Conservation (phyloP, 805 yeast genomes). For the Jamesozyma piceae region DNA sequence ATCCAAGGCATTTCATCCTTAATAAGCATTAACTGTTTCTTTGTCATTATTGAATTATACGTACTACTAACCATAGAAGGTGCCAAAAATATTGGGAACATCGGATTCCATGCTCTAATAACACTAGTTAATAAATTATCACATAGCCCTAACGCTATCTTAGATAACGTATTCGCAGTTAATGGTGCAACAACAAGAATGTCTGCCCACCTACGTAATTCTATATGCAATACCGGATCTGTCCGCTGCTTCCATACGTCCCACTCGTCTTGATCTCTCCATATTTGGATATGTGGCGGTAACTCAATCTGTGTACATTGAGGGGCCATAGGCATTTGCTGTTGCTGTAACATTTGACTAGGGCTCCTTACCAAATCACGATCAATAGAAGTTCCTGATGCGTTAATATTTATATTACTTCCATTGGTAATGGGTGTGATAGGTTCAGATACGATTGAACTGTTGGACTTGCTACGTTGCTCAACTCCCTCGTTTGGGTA, state of each 20-base stretch:
- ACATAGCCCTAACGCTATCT: constrained; percentile 81
- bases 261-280: constrained; percentile 97
- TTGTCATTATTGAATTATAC: constrained; percentile 80
- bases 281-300: constrained; percentile 64
- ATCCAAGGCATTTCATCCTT: constrained; percentile 91
- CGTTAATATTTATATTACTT: not conserved
- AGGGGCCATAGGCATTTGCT: constrained; percentile 7
- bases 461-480: not conserved
- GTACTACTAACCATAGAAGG: constrained; percentile 93
- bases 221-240: constrained; percentile 92
- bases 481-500: not conserved
- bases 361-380: not conserved
- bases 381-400: not conserved
- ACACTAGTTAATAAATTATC: constrained; percentile 86
- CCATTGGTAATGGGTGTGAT: not conserved
- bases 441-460: not conserved
- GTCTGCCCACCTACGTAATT: constrained; percentile 93
- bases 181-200: constrained; percentile 83
- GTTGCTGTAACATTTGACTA: not conserved
- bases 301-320: constrained; percentile 43
- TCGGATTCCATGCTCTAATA: constrained; percentile 92
- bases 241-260: constrained; percentile 61
- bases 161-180: constrained; percentile 88
- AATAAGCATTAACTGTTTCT: constrained; percentile 65
- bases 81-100: constrained; percentile 78